phyloP scores from a whole-genome alignment of 176 grass and related monocot genomes.

The Dactylis glomerata region DNA sequence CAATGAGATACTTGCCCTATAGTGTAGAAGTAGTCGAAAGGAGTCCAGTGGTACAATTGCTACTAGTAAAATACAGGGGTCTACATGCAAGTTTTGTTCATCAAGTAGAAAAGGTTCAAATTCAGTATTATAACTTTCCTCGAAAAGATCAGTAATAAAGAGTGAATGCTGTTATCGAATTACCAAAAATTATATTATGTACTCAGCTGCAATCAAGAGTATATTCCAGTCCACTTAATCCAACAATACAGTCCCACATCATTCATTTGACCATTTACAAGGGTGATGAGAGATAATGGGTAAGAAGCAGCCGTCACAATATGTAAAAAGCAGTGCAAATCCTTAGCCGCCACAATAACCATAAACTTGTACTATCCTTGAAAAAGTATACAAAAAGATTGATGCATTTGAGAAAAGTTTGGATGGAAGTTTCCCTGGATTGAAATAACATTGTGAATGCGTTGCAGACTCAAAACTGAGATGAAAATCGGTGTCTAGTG shows the following conservation, averaged over 20 bases:
- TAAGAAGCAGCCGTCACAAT: not conserved
- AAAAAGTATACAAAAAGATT: not conserved
- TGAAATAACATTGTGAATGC: slow-evolving; percentile 3
- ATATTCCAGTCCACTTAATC: not conserved
- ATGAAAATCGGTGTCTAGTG: not conserved
- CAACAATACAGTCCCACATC: not conserved
- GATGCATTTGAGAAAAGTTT: not conserved
- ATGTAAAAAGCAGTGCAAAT: not conserved
- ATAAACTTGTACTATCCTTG: slow-evolving; percentile 2
- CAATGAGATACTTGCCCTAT: not conserved
- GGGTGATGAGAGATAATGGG: not conserved
- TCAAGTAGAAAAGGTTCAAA: slow-evolving; percentile 9
- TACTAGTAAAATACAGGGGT: not conserved
- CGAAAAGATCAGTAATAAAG: not conserved
- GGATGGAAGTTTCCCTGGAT: not conserved
- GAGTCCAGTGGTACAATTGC: not conserved
- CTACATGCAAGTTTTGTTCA: not conserved
- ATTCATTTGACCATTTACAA: slow-evolving; percentile 4
- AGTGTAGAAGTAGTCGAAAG: not conserved
- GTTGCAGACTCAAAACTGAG: not conserved
- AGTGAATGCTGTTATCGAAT: not conserved
- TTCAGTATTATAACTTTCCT: not conserved
- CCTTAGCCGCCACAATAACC: slow-evolving; percentile 3
- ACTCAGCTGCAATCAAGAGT: not conserved
- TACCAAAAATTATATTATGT: not conserved